Conservation (phyloP, 805 yeast species). For the Suhomyces tanzawaensis region DNA sequence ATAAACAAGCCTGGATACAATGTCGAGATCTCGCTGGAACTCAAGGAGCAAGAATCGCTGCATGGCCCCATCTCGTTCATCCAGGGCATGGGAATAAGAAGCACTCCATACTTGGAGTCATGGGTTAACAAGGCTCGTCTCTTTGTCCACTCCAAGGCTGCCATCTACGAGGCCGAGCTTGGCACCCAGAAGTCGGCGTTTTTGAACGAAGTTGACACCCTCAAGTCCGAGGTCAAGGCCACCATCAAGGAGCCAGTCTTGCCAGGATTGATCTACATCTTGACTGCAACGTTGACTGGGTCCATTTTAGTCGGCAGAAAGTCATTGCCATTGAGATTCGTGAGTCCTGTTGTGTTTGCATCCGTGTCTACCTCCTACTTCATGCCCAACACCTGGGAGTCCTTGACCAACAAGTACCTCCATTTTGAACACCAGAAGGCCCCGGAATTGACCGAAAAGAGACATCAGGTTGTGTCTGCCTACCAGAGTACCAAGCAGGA, state of each 20-base stretch:
- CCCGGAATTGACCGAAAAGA: conserved; percentile 33
- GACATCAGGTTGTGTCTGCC: conserved; percentile 8
- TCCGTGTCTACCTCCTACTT: conserved; percentile 41
- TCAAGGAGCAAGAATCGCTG: conserved; percentile 37
- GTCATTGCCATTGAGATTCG: conserved; percentile 47
- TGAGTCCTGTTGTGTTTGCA: conserved; percentile 52
- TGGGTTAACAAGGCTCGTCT: conserved; percentile 40
- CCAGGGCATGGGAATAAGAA: conserved; percentile 54
- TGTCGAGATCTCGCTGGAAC: conserved; percentile 32
- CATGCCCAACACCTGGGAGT: conserved; percentile 50
- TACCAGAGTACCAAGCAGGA: conserved; percentile 8
- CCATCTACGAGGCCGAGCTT: conserved; percentile 41
- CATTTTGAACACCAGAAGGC: conserved; percentile 25
- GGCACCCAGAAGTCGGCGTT: conserved; percentile 46
- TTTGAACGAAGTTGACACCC: conserved; percentile 38
- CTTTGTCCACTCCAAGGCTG: conserved; percentile 35
- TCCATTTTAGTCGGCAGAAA: conserved; percentile 51
- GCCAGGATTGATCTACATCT: conserved; percentile 52
- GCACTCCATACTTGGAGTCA: conserved; percentile 47
- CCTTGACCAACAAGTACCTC: conserved; percentile 13
- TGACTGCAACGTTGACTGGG: conserved; percentile 56
- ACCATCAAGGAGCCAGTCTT: conserved; percentile 52
- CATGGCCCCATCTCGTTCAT: conserved; percentile 42
- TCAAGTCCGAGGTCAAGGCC: conserved; percentile 29
- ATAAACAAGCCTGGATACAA: conserved; percentile 50